Conservation (phyloP, 495 filamentous ascomycete species). For the Podospora pseudopauciseta region DNA sequence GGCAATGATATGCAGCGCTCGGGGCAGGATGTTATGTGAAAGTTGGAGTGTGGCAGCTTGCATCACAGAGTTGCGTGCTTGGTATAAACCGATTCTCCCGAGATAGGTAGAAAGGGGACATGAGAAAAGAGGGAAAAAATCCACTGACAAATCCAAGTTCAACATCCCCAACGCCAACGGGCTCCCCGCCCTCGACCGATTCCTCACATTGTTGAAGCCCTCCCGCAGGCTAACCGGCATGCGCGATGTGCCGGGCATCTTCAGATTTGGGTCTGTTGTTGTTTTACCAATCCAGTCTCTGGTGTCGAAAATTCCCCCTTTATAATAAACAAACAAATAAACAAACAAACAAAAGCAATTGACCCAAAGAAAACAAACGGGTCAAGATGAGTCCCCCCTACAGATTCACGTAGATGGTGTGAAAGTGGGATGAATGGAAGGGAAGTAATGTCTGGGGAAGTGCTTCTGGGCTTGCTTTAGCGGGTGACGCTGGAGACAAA, state of each 20-base stretch:
- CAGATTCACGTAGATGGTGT: background rate
- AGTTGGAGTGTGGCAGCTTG: background rate
- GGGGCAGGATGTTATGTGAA: background rate
- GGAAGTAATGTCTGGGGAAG: background rate
- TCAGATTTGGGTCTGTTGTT: background rate
- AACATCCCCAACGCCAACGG: conserved; percentile 59
- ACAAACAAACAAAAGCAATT: background rate
- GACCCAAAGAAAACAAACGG: too few species aligned
- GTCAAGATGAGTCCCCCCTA: background rate
- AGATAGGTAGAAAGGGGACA: background rate
- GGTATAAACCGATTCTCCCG: background rate
- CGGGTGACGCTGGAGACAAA: background rate
- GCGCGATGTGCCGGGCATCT: conserved; percentile 55
- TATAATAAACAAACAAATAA: background rate
- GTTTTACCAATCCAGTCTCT: conserved; percentile 36
- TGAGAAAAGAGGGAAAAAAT: background rate
- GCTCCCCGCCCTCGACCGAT: conserved; percentile 50
- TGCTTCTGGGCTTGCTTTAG: background rate
- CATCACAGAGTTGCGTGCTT: background rate
- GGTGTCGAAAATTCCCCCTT: conserved; percentile 16
- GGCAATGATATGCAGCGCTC: background rate
- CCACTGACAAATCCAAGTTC: conserved; percentile 77
- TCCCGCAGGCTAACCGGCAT: conserved; percentile 64
- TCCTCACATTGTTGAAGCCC: conserved; percentile 55
- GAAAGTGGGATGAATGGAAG: background rate